Evolutionary conservation across 305 asterid species (phyloP), one percentile per base, ranked within the genome.

Genomic region (Solanum aculeatissimum): DNA sequence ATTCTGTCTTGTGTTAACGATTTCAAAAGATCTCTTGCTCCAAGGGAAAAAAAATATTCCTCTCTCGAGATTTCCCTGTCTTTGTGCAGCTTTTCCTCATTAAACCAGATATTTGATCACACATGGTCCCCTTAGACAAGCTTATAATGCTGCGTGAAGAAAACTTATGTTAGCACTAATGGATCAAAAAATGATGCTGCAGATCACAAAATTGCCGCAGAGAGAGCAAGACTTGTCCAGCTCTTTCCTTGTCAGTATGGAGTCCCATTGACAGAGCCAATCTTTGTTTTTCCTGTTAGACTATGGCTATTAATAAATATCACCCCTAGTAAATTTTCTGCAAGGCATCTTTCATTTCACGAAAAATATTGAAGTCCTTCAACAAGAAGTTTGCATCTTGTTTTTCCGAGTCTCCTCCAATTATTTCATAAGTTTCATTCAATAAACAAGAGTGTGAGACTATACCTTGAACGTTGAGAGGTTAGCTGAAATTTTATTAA

Each of bases 381-480:
- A 51, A 51, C 65, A 9, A 32, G 65, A 77, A 77, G 25, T 77
- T 29, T 2, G 18, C 47, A 53, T 77, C 12, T 77, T 32, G 45
- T 53, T 29, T 16, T 77, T 77, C 60, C 18, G 43, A 27, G 3
- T 77, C 63, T 51, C 42, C 58, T 25, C 47, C 82, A 35, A 80
- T 85, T 49, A 69, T n/a, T 27, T 8, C 35, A 53, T 15, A 58
- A 66, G 32, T 60, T 51, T 51, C 49, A 84, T 65, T 75, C 25
- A 81, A 45, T 51, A 66, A 84, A 77, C 82, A 53, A 84, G 81
- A 42, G 75, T 68, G 85, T 75, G 40, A 83, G 49, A 72, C 77
- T 72, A 88, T 91, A 95, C 98, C 98, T 93, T 88, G 84, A 91
- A 90, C 60, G 93, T 83, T 38, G 94, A 91, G 84, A 95, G 92